phyloP scores from a whole-genome alignment of 2,329 filamentous ascomycete genomes.

The Albophoma yamanashiensis region DNA sequence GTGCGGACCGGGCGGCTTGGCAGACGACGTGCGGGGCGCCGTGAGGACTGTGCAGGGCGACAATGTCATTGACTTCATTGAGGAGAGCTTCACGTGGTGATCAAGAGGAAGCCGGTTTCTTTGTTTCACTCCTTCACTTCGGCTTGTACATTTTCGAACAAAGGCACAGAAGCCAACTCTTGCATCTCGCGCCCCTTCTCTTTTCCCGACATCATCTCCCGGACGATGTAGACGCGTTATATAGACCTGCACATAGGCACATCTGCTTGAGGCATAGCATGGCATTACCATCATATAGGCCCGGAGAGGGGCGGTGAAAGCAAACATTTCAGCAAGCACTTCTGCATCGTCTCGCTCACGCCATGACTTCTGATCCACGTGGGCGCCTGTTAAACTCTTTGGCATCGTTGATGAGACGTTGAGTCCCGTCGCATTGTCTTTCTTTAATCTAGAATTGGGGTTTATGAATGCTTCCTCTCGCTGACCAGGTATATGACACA shows the following conservation, averaged over 20 bases:
- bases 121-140: slow-evolving; percentile 3
- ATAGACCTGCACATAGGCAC: slow-evolving; percentile 1
- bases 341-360: neutral
- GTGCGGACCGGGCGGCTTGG: slow-evolving; percentile 64
- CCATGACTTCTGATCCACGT: neutral
- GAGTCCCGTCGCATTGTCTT: neutral
- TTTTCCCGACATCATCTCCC: neutral
- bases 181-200: neutral
- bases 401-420: neutral
- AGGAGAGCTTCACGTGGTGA: slow-evolving; percentile 66
- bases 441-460: neutral
- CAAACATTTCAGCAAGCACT: neutral
- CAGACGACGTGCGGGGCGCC: slow-evolving; percentile 63
- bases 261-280: slow-evolving; percentile 1
- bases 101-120: neutral
- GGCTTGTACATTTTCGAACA: slow-evolving; percentile 3
- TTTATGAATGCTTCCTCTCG: neutral
- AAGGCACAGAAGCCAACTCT: neutral
- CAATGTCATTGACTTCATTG: slow-evolving; percentile 61
- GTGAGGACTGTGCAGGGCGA: slow-evolving; percentile 53
- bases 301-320: neutral
- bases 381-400: neutral
- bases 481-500: neutral
- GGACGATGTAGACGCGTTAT: slow-evolving; percentile 1
- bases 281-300: neutral